Percentiles rank a stretch among this genome's conserved stretches.
Evolutionary conservation across 768 basidiomycete species (phyloP).

Genomic region (Piloderma croceum): DNA sequence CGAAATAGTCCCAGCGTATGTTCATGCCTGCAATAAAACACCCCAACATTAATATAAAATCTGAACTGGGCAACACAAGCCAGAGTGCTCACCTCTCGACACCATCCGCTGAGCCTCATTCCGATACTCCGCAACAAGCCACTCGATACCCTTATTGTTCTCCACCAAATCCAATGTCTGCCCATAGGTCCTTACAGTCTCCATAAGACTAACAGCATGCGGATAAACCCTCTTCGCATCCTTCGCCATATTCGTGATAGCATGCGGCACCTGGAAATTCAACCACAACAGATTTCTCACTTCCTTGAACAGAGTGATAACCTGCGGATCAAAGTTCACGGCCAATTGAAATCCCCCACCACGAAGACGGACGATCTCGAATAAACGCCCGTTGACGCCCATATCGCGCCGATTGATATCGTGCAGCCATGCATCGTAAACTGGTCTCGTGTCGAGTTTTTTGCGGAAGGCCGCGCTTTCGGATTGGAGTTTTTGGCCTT

Average conservation of each 20-base stretch:
- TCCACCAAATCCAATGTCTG: conserved; percentile 93
- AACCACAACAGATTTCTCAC: conserved; percentile 94
- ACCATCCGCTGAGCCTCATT: conserved; percentile 94
- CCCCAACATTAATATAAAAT: too few species aligned
- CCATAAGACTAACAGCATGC: conserved; percentile 97
- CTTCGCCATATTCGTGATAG: conserved; percentile 94
- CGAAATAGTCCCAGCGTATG: conserved; percentile 95
- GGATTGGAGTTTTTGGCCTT: conserved; percentile 93
- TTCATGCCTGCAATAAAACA: conserved; percentile 88
- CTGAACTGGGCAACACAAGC: not conserved
- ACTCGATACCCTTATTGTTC: conserved; percentile 85
- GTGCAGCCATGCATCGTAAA: conserved; percentile 94
- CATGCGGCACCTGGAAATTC: conserved; percentile 91
- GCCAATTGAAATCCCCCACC: conserved; percentile 63
- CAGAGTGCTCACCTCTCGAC: conserved; percentile 55
- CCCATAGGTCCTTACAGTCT: conserved; percentile 96
- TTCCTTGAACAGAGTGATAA: conserved; percentile 98
- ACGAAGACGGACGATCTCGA: conserved; percentile 78
- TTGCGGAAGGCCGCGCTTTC: conserved; percentile 89
- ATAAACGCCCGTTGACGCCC: conserved; percentile 85
- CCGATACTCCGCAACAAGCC: conserved; percentile 90
- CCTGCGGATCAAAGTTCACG: conserved; percentile 97
- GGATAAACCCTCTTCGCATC: conserved; percentile 98
- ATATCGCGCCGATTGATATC: conserved; percentile 93
- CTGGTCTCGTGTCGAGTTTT: conserved; percentile 90